Percentiles rank a stretch among this genome's conserved stretches.
These are phyloP conservation scores for Fusarium sp. DNA, from an alignment of 2,329 filamentous ascomycete species.

Conservation along the genomic window DNA sequence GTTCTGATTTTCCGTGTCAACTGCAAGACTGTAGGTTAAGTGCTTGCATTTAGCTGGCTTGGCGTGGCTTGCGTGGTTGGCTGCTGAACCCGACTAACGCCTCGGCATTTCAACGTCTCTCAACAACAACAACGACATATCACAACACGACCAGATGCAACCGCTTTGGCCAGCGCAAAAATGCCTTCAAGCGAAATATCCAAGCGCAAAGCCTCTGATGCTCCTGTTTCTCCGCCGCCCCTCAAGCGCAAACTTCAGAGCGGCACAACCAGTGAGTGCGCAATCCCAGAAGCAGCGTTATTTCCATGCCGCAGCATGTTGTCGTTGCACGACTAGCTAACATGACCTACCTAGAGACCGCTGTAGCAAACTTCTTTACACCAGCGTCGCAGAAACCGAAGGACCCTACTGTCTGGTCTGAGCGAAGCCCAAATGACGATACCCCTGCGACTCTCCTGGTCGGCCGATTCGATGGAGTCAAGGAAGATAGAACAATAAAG, in stretches of 20 bases:
- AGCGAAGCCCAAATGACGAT: conserved; percentile 65
- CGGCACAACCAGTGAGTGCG: conserved; percentile 59
- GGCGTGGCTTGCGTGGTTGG: not conserved
- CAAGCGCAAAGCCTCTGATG: conserved; percentile 53
- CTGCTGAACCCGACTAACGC: not conserved
- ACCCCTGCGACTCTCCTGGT: conserved; percentile 72
- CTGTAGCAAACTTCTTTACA: conserved; percentile 87
- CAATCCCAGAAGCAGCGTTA: not conserved
- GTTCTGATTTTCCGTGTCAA: not conserved
- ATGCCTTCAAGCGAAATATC: conserved; percentile 42
- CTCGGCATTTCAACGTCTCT: conserved; percentile 17
- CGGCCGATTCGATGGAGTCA: conserved; percentile 71
- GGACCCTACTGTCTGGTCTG: conserved; percentile 76
- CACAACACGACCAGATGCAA: conserved; percentile 22
- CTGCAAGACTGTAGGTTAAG: not conserved
- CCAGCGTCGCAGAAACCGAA: conserved; percentile 86
- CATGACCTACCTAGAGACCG: conserved; percentile 60
- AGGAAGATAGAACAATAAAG: conserved; percentile 46
- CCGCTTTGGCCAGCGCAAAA: not conserved
- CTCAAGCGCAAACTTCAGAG: conserved; percentile 63
- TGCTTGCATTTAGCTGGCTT: not conserved
- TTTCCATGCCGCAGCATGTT: not conserved
- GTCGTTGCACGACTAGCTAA: conserved; percentile 16
- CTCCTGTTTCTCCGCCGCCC: conserved; percentile 62
- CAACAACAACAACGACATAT: conserved; percentile 11